Base-by-base conservation (phyloP, 805 yeast genomes). In the Kodamaea leandrae region DNA sequence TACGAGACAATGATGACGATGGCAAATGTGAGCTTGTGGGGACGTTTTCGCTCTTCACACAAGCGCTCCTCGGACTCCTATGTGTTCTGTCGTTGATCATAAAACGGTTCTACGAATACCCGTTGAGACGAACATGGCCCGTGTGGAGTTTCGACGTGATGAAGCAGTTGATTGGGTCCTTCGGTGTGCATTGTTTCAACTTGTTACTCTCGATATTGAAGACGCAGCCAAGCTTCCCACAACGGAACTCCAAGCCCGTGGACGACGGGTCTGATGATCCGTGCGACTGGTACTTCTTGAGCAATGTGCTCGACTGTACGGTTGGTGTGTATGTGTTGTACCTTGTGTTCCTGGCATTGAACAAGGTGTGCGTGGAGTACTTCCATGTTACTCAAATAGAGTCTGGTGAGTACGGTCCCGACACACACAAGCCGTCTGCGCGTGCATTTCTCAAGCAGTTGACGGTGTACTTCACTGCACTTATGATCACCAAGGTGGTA, bases 251-350 rank as follows among this genome's bases (percentile, higher is more conserved):
- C n/a, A 24, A 15, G 10, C 16, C 30, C 23, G 45, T 28, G 7
- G 43, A 32, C 15, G 43, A 36, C 14, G 42, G 19, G 15, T n/a
- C 37, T 15, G 50, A 45, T 14, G 82, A 82, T 46, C 95, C 96
- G 6, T 93, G 98, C 62, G 91, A 87, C 51, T 93, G 96, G 93
- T 91, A 93, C 66, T 91, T 91, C 56, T 68, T 93, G 41, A 91
- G 86, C 54, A 76, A 91, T 27, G 72, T 91, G 20, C 77, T 91
- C 57, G 99, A 91, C 60, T 90, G 98, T 30, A 91, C 99, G 0
- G 74, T 90, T 5, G 99, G 99, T 0, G 91, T 91, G 2, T 95
- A 95, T 5, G 76, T 91, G 2, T 69, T 90, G 20, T 74, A 74
- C 44, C 46, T 69, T 2, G 67, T 81, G 1, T 83, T 82, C 56